A percentile compares a stretch with the other conserved stretches of the same genome.
Conservation (phyloP, 108 stramenopile genomes). For the Pseudonitzschia pungens region DNA sequence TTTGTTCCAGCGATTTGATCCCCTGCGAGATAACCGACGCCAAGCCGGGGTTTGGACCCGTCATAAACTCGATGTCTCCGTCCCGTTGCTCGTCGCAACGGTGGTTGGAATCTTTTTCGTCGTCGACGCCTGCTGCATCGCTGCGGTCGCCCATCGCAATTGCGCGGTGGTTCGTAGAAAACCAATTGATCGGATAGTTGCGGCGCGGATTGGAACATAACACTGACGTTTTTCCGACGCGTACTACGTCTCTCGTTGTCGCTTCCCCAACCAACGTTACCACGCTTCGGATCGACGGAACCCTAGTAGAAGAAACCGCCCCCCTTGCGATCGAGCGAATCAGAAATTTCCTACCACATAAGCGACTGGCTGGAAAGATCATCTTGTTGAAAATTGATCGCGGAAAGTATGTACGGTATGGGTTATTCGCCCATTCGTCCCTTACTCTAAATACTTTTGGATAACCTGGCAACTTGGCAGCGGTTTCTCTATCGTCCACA, state of each 20-base stretch:
- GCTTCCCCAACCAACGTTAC: background rate
- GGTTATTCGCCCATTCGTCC: too few relatives aligned
- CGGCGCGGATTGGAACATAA: background rate
- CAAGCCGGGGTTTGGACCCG: constrained; percentile 31
- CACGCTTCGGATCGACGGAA: background rate
- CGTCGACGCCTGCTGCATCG: background rate
- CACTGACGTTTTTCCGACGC: background rate
- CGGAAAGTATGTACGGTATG: too few relatives aligned
- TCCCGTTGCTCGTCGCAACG: background rate
- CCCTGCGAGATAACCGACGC: constrained; percentile 42
- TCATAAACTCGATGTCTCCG: background rate
- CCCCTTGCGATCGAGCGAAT: background rate
- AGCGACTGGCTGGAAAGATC: too few relatives aligned
- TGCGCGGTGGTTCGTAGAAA: background rate
- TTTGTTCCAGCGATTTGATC: constrained; percentile 15
- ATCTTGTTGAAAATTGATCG: too few relatives aligned
- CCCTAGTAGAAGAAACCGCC: background rate
- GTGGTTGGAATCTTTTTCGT: background rate
- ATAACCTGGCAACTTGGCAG: too few relatives aligned
- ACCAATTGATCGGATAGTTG: background rate
- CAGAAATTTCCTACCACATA: background rate
- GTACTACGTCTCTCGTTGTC: background rate
- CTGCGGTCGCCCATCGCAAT: background rate
- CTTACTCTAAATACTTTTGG: too few relatives aligned
- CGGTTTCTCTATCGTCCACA: too few relatives aligned